Evolutionary conservation across 2,329 filamentous ascomycete species (phyloP).

Genomic region (Triangularia setosa): DNA sequence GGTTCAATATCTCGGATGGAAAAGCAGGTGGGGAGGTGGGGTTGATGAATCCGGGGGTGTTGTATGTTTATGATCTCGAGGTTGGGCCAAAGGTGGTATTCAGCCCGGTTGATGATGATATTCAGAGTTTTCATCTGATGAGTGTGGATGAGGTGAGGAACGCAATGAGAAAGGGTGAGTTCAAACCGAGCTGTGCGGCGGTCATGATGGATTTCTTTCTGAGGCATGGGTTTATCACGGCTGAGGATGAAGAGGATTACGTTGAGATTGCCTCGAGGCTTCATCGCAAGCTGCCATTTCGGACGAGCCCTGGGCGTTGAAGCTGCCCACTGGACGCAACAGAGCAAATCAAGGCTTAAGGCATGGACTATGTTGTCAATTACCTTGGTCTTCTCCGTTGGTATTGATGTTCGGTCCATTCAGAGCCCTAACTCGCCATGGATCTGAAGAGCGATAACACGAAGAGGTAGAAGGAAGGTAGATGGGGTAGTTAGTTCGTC

Average conservation of each 20-base stretch:
- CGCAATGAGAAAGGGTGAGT: slow-evolving; percentile 63
- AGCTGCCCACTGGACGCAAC: too few species aligned
- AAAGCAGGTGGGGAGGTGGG: slow-evolving; percentile 63
- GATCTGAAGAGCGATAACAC: too few species aligned
- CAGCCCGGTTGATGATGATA: slow-evolving; percentile 63
- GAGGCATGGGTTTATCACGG: slow-evolving; percentile 68
- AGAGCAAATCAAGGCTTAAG: too few species aligned
- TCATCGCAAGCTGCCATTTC: slow-evolving; percentile 39
- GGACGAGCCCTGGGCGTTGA: not conserved
- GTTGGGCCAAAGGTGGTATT: slow-evolving; percentile 50
- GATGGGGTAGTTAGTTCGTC: too few species aligned
- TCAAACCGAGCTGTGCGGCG: slow-evolving; percentile 79
- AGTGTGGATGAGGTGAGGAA: slow-evolving; percentile 54
- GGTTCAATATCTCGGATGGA: slow-evolving; percentile 59
- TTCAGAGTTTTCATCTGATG: slow-evolving; percentile 70
- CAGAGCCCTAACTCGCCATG: too few species aligned
- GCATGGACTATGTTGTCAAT: not conserved
- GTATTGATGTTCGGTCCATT: not conserved
- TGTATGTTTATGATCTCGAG: slow-evolving; percentile 70
- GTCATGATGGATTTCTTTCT: slow-evolving; percentile 81
- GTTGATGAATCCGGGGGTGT: slow-evolving; percentile 59
- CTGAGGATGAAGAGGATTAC: slow-evolving; percentile 69
- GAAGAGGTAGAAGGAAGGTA: too few species aligned
- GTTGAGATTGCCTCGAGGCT: slow-evolving; percentile 58
- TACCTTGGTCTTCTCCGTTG: not conserved